phyloP scores from a whole-genome alignment of 352 stramenopile species.

The Phytopythium cucurbitacearum region DNA sequence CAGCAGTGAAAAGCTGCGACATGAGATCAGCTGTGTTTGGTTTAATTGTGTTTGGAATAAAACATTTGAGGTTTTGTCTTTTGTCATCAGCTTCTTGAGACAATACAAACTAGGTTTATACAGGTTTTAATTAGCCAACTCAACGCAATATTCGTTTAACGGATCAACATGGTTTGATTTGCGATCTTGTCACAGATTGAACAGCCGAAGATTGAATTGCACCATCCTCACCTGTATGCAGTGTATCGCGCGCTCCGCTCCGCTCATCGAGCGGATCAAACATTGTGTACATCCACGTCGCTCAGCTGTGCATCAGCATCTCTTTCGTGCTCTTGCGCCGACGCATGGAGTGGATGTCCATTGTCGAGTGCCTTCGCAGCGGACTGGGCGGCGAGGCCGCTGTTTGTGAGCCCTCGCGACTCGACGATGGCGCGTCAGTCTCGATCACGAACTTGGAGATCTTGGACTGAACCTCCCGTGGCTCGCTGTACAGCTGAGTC shows the following conservation, averaged over 20 bases:
- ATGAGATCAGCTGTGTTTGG: too few relatives aligned
- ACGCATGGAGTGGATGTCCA: conserved; percentile 31
- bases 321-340: conserved; percentile 58
- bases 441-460: conserved; percentile 14
- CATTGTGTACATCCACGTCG: neutral
- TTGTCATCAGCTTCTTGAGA: too few relatives aligned
- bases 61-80: too few relatives aligned
- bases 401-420: neutral
- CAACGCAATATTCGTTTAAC: too few relatives aligned
- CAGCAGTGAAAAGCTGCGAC: too few relatives aligned
- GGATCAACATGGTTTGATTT: too few relatives aligned
- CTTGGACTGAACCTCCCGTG: neutral
- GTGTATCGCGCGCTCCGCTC: conserved; percentile 4
- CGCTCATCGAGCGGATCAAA: conserved; percentile 4
- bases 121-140: too few relatives aligned
- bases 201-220: neutral
- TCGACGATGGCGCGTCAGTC: conserved; percentile 7
- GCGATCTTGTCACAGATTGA: too few relatives aligned
- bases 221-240: conserved; percentile 4
- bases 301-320: conserved; percentile 1
- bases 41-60: too few relatives aligned
- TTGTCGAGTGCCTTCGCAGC: conserved; percentile 11
- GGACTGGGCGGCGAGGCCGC: conserved; percentile 9
- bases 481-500: conserved; percentile 5
- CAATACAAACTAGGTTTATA: too few relatives aligned